These are phyloP conservation scores for Rhodosporidiobolus odoratus DNA, from an alignment of 768 basidiomycete species.

Conservation along the genomic window DNA sequence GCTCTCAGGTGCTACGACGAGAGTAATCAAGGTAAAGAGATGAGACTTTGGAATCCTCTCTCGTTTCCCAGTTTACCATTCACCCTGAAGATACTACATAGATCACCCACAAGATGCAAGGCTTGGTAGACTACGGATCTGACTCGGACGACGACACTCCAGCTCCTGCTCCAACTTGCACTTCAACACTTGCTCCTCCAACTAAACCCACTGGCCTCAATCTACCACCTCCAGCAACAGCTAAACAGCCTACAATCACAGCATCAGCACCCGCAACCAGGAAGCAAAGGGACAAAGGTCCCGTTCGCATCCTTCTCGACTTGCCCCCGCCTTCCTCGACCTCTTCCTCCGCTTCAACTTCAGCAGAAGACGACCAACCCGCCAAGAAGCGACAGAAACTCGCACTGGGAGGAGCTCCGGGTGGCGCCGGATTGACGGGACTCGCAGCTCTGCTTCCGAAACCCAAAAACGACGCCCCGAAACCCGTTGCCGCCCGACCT, in stretches of 20 bases:
- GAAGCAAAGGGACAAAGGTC: conserved; percentile 28
- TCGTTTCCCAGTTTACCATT: neutral
- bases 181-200: neutral
- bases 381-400: conserved; percentile 26
- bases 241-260: neutral
- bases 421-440: conserved; percentile 13
- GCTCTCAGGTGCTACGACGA: too few species aligned
- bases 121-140: conserved; percentile 42
- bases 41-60: neutral
- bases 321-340: conserved; percentile 10
- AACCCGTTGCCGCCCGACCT: neutral
- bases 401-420: conserved; percentile 1
- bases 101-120: neutral
- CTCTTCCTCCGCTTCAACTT: neutral
- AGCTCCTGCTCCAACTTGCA: neutral
- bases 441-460: conserved; percentile 36
- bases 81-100: neutral
- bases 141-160: conserved; percentile 32
- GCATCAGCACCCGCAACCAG: neutral
- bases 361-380: neutral
- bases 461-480: conserved; percentile 35
- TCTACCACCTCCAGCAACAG: neutral
- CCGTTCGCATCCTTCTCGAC: conserved; percentile 34
- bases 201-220: conserved; percentile 10
- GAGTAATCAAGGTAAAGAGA: neutral